Evolutionary conservation across 441 rosid genomes (phyloP).

Genomic region (Bocquillonia castaneifolia): DNA sequence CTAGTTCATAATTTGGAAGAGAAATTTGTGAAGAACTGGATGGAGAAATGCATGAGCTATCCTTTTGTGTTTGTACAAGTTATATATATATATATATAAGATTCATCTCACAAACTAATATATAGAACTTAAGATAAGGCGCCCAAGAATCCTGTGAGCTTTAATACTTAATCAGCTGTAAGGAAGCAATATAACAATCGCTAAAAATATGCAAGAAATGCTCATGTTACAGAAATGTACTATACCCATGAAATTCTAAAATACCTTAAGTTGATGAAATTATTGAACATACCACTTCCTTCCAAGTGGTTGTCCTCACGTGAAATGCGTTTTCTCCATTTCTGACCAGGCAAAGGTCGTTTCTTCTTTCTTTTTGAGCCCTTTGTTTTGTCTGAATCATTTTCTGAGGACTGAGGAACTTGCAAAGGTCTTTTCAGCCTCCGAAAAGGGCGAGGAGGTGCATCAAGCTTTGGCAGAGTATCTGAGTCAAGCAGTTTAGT

Average conservation of each 20-base stretch:
- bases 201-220: constrained; percentile 9
- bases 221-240: constrained; percentile 7
- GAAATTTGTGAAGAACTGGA: neutral
- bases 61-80: neutral
- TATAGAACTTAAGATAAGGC: neutral
- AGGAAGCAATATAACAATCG: constrained; percentile 8
- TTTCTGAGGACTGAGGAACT: constrained; percentile 41
- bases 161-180: constrained; percentile 4
- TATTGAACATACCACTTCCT: constrained; percentile 48
- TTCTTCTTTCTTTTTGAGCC: constrained; percentile 44
- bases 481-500: constrained; percentile 76
- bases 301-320: constrained; percentile 48
- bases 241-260: constrained; percentile 15
- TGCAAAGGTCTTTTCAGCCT: constrained; percentile 56
- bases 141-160: constrained; percentile 2
- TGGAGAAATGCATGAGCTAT: neutral
- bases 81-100: neutral
- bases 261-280: constrained; percentile 19
- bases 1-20: neutral
- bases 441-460: constrained; percentile 71
- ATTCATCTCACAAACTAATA: neutral
- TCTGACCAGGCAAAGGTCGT: constrained; percentile 83
- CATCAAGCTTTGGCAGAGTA: constrained; percentile 74
- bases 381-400: constrained; percentile 41
- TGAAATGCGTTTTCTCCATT: constrained; percentile 70